Evolutionary conservation across 2,329 filamentous ascomycete genomes (phyloP).

Genomic region (Aspergillus fructus): DNA sequence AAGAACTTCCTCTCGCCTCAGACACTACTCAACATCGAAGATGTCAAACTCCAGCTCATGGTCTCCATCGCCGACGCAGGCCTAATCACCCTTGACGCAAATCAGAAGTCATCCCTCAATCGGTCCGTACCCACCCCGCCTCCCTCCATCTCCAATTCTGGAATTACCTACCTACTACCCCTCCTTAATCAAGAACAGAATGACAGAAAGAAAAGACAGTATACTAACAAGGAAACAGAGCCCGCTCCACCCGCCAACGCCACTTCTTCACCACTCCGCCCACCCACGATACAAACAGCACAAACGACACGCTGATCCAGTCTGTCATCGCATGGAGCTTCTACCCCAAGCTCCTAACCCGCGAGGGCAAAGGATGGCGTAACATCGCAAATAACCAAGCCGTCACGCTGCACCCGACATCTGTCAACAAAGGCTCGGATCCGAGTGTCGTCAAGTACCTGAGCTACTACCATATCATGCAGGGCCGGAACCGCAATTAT

Average conservation of each 20-base stretch:
- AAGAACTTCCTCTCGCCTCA: slow-evolving; percentile 93
- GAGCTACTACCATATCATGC: slow-evolving; percentile 97
- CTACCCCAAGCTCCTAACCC: slow-evolving; percentile 86
- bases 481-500: slow-evolving; percentile 73
- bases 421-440: slow-evolving; percentile 73
- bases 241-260: slow-evolving; percentile 65
- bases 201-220: background rate
- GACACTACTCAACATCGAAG: slow-evolving; percentile 87
- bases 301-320: slow-evolving; percentile 74
- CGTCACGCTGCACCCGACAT: slow-evolving; percentile 82
- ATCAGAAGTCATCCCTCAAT: slow-evolving; percentile 69
- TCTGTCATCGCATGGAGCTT: slow-evolving; percentile 92
- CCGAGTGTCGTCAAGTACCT: slow-evolving; percentile 69
- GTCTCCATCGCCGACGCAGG: slow-evolving; percentile 83
- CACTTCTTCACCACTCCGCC: slow-evolving; percentile 82
- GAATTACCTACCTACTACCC: background rate
- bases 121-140: slow-evolving; percentile 42
- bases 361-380: slow-evolving; percentile 82
- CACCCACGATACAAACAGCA: slow-evolving; percentile 71
- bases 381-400: slow-evolving; percentile 92
- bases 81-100: slow-evolving; percentile 71
- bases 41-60: slow-evolving; percentile 88
- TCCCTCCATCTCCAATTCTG: background rate
- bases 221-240: slow-evolving; percentile 31
- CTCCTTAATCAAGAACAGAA: background rate